phyloP scores from a whole-genome alignment of 1,139 yeast genomes.

The Debaryomyces sp. region DNA sequence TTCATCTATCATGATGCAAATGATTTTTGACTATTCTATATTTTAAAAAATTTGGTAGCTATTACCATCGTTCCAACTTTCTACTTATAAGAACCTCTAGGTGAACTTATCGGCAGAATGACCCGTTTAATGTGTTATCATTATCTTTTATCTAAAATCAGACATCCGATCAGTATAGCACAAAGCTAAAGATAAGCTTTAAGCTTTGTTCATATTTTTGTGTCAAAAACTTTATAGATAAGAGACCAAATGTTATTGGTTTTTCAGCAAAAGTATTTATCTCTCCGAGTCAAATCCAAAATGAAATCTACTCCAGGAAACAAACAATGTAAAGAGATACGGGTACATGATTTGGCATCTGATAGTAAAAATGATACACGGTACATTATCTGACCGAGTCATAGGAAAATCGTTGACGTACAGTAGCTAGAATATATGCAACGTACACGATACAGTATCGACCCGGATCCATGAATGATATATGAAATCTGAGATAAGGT shows the following conservation, averaged over 20 bases:
- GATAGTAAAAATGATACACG: background rate
- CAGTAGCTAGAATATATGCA: too few species aligned
- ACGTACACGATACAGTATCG: too few species aligned
- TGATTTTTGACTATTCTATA: background rate
- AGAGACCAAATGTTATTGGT: background rate
- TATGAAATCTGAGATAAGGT: too few species aligned
- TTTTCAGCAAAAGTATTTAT: background rate
- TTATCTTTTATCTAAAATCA: background rate
- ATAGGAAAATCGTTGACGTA: background rate
- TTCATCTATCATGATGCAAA: background rate
- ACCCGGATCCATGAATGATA: background rate
- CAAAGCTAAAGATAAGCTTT: background rate
- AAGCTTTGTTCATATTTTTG: background rate
- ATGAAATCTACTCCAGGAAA: background rate
- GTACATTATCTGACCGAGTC: background rate
- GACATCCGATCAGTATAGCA: background rate
- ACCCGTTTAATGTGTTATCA: background rate
- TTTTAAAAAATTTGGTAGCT: background rate
- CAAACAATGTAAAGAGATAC: background rate
- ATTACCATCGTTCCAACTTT: background rate
- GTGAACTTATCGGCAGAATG: background rate
- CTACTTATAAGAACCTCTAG: background rate
- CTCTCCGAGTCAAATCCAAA: background rate
- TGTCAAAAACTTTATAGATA: background rate
- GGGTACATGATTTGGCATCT: background rate